Conservation (phyloP, 495 filamentous ascomycete genomes). For the Bacidia gigantensis region DNA sequence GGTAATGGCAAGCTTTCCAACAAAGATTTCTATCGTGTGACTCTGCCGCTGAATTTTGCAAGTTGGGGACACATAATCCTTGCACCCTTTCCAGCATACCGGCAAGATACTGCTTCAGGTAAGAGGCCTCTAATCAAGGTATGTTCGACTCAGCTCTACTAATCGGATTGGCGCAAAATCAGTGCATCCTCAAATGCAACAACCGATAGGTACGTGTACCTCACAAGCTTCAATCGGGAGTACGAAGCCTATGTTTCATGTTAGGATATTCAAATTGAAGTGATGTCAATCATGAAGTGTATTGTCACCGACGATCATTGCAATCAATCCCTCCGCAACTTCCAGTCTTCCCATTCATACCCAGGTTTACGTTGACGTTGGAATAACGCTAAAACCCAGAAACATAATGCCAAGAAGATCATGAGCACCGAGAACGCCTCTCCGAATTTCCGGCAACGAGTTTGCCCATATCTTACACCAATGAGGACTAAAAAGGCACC, state of each 20-base stretch:
- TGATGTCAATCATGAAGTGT: constrained; percentile 1
- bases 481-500: not conserved
- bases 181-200: too few relatives aligned
- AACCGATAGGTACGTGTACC: too few relatives aligned
- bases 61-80: too few relatives aligned
- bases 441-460: not conserved
- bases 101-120: too few relatives aligned
- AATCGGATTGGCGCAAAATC: too few relatives aligned
- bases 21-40: too few relatives aligned
- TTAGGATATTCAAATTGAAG: not conserved
- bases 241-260: not conserved
- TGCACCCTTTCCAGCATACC: too few relatives aligned
- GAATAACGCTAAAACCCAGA: not conserved
- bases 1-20: too few relatives aligned
- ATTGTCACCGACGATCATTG: not conserved
- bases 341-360: constrained; percentile 20
- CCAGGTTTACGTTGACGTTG: constrained; percentile 12
- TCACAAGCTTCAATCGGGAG: not conserved
- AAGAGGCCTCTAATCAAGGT: too few relatives aligned
- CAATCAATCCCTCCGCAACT: constrained; percentile 12
- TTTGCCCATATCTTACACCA: not conserved
- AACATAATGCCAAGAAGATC: not conserved
- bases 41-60: too few relatives aligned
- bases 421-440: not conserved
- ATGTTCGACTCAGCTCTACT: too few relatives aligned